These are phyloP conservation scores for Gentiana dahurica DNA, from an alignment of 257 asterid genomes.

Conservation along the genomic window DNA sequence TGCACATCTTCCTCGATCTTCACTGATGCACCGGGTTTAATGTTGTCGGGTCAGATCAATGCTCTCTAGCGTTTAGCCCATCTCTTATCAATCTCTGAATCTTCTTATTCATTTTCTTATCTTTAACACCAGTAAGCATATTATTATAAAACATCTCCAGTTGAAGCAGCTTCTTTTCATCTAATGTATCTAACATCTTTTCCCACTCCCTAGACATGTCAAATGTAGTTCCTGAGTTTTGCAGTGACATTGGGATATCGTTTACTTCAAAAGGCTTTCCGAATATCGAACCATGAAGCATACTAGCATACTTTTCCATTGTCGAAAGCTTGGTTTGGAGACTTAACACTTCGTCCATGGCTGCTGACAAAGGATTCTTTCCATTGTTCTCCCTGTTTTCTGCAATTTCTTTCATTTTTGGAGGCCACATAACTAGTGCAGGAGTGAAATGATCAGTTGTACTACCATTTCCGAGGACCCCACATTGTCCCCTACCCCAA, in stretches of 20 bases:
- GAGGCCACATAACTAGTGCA: conserved; percentile 54
- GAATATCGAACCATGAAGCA: conserved; percentile 71
- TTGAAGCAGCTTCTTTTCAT: conserved; percentile 44
- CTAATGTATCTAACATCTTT: conserved; percentile 65
- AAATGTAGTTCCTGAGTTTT: conserved; percentile 26
- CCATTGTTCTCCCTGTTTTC: too few relatives aligned
- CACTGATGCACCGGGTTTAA: too few relatives aligned
- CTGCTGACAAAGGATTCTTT: conserved; percentile 28
- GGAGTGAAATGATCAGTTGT: conserved; percentile 44
- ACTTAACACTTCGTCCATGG: conserved; percentile 58
- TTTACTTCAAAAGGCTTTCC: conserved; percentile 60
- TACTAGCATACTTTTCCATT: conserved; percentile 59
- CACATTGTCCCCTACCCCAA: conserved; percentile 94
- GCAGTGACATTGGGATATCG: conserved; percentile 49
- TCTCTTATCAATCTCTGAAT: conserved; percentile 59
- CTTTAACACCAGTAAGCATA: conserved; percentile 74
- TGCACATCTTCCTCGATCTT: too few relatives aligned
- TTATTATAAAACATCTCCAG: conserved; percentile 63
- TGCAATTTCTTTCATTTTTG: conserved; percentile 20
- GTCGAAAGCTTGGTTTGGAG: conserved; percentile 41
- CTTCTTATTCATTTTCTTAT: conserved; percentile 65
- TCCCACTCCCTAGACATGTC: conserved; percentile 82
- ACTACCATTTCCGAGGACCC: conserved; percentile 74
- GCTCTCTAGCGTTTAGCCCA: conserved; percentile 27
- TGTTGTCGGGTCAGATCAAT: too few relatives aligned